Evolutionary conservation across 225 moss, liverwort and hornwort species (phyloP), one percentile per base, ranked within the genome.

Genomic region (Thuidium tamariscinum): DNA sequence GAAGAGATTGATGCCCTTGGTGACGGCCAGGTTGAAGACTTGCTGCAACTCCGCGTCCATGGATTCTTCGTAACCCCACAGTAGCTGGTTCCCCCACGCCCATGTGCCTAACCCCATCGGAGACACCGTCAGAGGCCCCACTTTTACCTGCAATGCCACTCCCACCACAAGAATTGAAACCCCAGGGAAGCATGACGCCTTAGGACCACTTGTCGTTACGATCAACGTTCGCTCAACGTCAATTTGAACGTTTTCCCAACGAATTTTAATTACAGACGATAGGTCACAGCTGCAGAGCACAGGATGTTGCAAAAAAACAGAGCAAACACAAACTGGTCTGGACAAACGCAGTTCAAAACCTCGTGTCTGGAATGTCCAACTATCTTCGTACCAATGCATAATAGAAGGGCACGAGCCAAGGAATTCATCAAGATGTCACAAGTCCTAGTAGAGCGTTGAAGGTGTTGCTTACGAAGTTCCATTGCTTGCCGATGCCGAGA

Each of bases 71-170:
- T 99, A 99, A 55, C 95, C 94, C 98, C 98, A 99, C 25, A 99
- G 92, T 27, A 99, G 88, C 92, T 95, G 91, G 87, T 99, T 99
- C 8, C 98, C 98, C 98, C 98, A 99, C 69, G 98, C 98, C 98
- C 98, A 99, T 26, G 98, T 99, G 86, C 98, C 98, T 80, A 99
- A 91, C 37, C 98, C 98, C 94, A 99, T 96, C 41, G 95, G 96
- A 57, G 98, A 93, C 63, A 99, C 96, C 48, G 94, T 88, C 88
- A 97, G 64, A 11, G 96, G 97, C 54, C 97, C 97, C 75, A 97
- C 82, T 86, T 95, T 95, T 82, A 97, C 94, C 95, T 95, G 89
- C 37, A 54, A 80, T 61, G 30, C 66, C 62, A 25, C 37, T 13
- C 39, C 57, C 77, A 34, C 41, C 27, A 13, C n/a, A 34, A 66